phyloP scores from a whole-genome alignment of 225 moss, liverwort and hornwort species.

The Rhytidiadelphus loreus region DNA sequence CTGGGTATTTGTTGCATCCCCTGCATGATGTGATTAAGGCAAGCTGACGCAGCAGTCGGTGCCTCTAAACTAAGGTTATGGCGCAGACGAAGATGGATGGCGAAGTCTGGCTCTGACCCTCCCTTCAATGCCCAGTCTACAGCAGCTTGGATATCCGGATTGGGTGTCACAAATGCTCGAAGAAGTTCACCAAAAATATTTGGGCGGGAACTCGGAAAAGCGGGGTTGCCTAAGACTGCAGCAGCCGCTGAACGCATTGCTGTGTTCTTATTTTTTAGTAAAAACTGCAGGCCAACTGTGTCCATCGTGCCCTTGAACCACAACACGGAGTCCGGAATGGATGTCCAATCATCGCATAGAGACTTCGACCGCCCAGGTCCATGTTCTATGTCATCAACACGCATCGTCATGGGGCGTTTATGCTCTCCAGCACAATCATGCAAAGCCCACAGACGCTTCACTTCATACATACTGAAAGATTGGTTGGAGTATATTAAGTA shows the following conservation, averaged over 20 bases:
- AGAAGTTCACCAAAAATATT: slow-evolving; percentile 68
- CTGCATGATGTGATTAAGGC: slow-evolving; percentile 17
- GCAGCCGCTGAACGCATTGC: slow-evolving; percentile 36
- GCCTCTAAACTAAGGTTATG: slow-evolving; percentile 29
- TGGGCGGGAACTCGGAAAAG: slow-evolving; percentile 49
- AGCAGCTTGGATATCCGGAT: slow-evolving; percentile 43
- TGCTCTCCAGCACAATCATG: slow-evolving; percentile 39
- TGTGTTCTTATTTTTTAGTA: slow-evolving; percentile 44
- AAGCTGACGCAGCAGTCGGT: slow-evolving; percentile 34
- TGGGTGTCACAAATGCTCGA: slow-evolving; percentile 42
- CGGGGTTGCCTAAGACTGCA: slow-evolving; percentile 46
- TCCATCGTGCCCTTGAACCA: slow-evolving; percentile 72
- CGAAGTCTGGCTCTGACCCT: slow-evolving; percentile 39
- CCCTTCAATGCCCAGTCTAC: slow-evolving; percentile 63
- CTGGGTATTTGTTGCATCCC: background rate
- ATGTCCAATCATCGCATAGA: slow-evolving; percentile 72
- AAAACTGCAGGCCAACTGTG: slow-evolving; percentile 54
- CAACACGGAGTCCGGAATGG: slow-evolving; percentile 34
- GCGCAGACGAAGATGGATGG: slow-evolving; percentile 65
- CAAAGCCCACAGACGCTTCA: slow-evolving; percentile 52
- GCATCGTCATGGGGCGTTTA: slow-evolving; percentile 44
- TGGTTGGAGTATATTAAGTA: slow-evolving; percentile 56
- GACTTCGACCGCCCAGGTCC: slow-evolving; percentile 39
- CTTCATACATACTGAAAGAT: slow-evolving; percentile 56
- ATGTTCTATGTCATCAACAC: slow-evolving; percentile 46